phyloP scores from a whole-genome alignment of 129 eudicot species.

The Centrapalus pauciflorus region DNA sequence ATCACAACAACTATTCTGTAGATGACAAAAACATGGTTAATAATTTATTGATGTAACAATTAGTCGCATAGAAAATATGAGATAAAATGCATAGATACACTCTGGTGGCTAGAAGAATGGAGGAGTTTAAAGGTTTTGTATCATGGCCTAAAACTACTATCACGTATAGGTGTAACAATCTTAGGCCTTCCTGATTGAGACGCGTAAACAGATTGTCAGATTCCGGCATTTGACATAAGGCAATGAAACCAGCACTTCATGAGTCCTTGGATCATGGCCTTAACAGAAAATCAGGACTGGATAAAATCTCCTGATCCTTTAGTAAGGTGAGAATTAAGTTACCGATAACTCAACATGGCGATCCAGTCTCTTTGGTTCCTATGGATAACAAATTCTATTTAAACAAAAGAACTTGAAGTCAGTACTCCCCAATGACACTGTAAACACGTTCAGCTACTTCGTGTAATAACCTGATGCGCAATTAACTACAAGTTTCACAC shows the following conservation, averaged over 20 bases:
- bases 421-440: background rate
- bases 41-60: background rate
- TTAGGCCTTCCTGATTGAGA: too few species aligned
- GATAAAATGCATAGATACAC: background rate
- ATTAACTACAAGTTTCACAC: background rate
- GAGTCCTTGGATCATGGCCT: too few species aligned
- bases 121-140: background rate
- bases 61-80: background rate
- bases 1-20: background rate
- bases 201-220: too few species aligned
- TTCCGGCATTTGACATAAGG: too few species aligned
- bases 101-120: background rate
- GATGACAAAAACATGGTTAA: background rate
- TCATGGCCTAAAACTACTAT: too few species aligned
- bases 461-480: background rate
- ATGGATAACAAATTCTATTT: background rate
- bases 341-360: background rate
- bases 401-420: too few species aligned
- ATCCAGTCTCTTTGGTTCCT: background rate
- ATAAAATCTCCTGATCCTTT: background rate
- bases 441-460: constrained; percentile 8
- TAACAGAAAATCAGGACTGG: too few species aligned
- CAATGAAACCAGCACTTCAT: too few species aligned
- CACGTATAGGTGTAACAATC: too few species aligned
- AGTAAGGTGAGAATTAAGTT: background rate